Percentiles rank a stretch among this genome's conserved stretches.
Conservation (phyloP, 2,329 filamentous ascomycete genomes). For the Monosporascus ibericus region DNA sequence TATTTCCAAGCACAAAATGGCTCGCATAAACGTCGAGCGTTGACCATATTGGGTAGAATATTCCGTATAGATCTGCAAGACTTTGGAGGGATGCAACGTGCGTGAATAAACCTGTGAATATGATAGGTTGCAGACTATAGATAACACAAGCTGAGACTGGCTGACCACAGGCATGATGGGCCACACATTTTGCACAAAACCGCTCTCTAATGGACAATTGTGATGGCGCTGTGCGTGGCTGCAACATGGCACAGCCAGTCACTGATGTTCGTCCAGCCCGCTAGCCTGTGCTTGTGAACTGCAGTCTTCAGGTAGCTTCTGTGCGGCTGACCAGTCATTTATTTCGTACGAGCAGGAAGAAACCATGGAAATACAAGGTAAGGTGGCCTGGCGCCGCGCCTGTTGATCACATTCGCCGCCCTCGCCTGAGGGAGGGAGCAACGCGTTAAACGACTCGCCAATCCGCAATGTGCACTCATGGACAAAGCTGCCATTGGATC, state of each 20-base stretch:
- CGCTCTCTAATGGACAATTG: constrained; percentile 14
- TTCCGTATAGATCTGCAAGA: constrained; percentile 2
- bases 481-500: not conserved
- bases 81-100: constrained; percentile 12
- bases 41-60: not conserved
- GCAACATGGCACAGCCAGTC: constrained; percentile 27
- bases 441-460: not conserved
- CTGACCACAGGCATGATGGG: constrained; percentile 18
- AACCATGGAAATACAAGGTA: constrained; percentile 20
- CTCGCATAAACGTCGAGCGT: constrained; percentile 4
- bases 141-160: constrained; percentile 9
- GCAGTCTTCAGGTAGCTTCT: constrained; percentile 16
- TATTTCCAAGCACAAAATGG: not conserved
- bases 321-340: constrained; percentile 16
- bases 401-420: constrained; percentile 14
- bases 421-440: constrained; percentile 1
- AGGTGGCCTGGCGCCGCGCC: constrained; percentile 13
- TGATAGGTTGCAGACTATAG: constrained; percentile 20
- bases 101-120: constrained; percentile 17
- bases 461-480: not conserved
- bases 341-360: constrained; percentile 7
- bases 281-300: not conserved
- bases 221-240: constrained; percentile 18
- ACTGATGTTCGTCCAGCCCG: constrained; percentile 19
- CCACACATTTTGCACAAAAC: constrained; percentile 25